Percentiles rank a stretch among this genome's conserved stretches.
phyloP scores from a whole-genome alignment of 495 filamentous ascomycete species.

The Talaromyces liani region DNA sequence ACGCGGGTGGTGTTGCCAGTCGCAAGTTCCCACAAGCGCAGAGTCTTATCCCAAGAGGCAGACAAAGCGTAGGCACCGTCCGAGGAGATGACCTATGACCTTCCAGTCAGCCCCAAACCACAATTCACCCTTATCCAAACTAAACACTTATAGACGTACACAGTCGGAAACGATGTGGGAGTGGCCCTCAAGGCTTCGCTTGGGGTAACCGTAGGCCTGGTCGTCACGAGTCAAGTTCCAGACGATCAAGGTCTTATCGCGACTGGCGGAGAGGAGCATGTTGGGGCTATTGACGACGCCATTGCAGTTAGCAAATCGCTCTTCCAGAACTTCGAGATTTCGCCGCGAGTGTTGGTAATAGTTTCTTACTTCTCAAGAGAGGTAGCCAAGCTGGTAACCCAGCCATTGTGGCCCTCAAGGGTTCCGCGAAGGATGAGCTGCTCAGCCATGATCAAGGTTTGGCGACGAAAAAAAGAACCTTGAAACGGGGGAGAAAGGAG shows the following conservation, averaged over 20 bases:
- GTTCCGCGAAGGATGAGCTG: slow-evolving; percentile 95
- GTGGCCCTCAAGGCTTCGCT: slow-evolving; percentile 96
- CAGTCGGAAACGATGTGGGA: slow-evolving; percentile 99
- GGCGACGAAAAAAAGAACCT: slow-evolving; percentile 35
- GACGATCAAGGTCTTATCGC: slow-evolving; percentile 99
- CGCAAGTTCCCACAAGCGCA: slow-evolving; percentile 98
- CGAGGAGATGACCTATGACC: slow-evolving; percentile 87
- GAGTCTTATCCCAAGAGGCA: slow-evolving; percentile 99
- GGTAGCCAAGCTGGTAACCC: slow-evolving; percentile 76
- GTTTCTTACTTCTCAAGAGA: slow-evolving; percentile 91
- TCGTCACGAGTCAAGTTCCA: slow-evolving; percentile 99
- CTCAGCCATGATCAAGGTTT: slow-evolving; percentile 69
- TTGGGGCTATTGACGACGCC: slow-evolving; percentile 66
- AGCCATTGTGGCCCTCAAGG: slow-evolving; percentile 90
- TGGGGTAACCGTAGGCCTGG: slow-evolving; percentile 94
- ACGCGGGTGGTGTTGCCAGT: slow-evolving; percentile 93
- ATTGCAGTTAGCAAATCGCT: slow-evolving; percentile 19
- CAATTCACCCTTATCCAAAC: slow-evolving; percentile 11
- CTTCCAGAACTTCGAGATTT: slow-evolving; percentile 17
- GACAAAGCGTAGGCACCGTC: slow-evolving; percentile 99
- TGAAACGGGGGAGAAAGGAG: slow-evolving; percentile 23
- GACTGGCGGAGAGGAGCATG: slow-evolving; percentile 96
- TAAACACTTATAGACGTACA: slow-evolving; percentile 52
- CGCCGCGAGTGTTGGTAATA: background rate
- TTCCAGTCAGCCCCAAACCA: slow-evolving; percentile 27